These are phyloP conservation scores for Dactylis glomerata DNA, from an alignment of 176 grass and related monocot species.

Conservation along the genomic window DNA sequence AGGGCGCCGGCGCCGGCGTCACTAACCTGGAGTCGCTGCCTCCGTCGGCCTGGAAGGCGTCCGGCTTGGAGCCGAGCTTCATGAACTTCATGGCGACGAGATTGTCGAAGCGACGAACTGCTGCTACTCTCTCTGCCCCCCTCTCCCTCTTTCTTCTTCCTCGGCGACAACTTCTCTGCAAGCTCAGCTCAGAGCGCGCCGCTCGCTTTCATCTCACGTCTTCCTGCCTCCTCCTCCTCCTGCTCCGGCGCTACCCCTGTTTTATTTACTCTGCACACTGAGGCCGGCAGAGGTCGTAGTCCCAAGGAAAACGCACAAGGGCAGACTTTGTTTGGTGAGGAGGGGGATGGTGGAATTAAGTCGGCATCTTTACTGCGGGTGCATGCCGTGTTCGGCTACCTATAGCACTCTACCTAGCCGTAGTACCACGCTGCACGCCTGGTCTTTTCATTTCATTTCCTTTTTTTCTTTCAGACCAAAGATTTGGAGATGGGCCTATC, in stretches of 20 bases:
- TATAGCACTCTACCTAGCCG: background rate
- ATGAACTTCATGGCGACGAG: constrained; percentile 75
- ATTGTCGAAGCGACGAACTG: background rate
- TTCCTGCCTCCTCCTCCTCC: constrained; percentile 22
- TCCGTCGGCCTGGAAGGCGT: constrained; percentile 63
- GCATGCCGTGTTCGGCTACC: constrained; percentile 1
- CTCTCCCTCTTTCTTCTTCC: background rate
- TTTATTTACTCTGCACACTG: constrained; percentile 3
- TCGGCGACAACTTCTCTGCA: constrained; percentile 33
- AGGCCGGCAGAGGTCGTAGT: constrained; percentile 24
- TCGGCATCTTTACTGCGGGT: constrained; percentile 26
- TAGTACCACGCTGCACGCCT: background rate
- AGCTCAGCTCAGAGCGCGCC: constrained; percentile 17
- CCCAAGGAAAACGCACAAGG: constrained; percentile 38
- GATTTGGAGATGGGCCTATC: too few species aligned
- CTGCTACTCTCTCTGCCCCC: background rate
- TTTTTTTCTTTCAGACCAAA: background rate
- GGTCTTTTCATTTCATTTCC: background rate
- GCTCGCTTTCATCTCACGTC: constrained; percentile 46
- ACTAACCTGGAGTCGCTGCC: constrained; percentile 41
- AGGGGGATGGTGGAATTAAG: constrained; percentile 31
- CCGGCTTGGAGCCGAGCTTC: constrained; percentile 87
- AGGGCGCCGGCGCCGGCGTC: too few species aligned
- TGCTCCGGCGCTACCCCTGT: background rate
- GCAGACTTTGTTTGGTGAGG: constrained; percentile 22